A percentile compares a stretch with the other conserved stretches of the same genome.
Conservation (phyloP, 208 protist genomes). For the Trypanosoma grayi region DNA sequence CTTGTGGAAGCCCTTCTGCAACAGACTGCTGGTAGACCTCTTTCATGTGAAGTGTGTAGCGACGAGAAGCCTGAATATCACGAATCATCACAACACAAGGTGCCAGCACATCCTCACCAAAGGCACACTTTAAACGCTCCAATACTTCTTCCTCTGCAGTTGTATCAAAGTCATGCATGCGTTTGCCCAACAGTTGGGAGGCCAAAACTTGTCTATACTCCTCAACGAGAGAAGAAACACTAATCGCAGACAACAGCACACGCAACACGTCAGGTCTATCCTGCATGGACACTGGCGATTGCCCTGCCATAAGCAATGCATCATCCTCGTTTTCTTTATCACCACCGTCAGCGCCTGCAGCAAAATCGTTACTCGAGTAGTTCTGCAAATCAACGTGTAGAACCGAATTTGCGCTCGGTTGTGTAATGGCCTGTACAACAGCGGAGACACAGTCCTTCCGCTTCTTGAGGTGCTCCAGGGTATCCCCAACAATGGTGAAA, state of each 20-base stretch:
- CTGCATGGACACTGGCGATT: conserved; percentile 20
- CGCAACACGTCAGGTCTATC: conserved; percentile 71
- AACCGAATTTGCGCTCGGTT: conserved; percentile 45
- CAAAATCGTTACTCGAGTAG: conserved; percentile 3
- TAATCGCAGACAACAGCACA: conserved; percentile 76
- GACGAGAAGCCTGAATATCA: conserved; percentile 78
- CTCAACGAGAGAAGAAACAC: conserved; percentile 52
- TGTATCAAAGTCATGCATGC: conserved; percentile 79
- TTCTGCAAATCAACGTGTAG: conserved; percentile 29
- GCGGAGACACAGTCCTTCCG: conserved; percentile 78
- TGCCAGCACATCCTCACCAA: conserved; percentile 71
- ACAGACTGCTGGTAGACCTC: conserved; percentile 14
- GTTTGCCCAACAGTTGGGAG: conserved; percentile 60
- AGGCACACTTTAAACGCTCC: conserved; percentile 82
- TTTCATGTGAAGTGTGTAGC: conserved; percentile 60
- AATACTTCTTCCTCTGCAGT: conserved; percentile 80
- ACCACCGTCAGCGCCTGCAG: conserved; percentile 10
- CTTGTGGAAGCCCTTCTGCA: background rate
- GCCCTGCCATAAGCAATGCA: background rate
- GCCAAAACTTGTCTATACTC: conserved; percentile 78
- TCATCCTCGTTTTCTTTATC: conserved; percentile 12
- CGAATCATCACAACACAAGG: conserved; percentile 82
- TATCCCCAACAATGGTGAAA: conserved; percentile 71
- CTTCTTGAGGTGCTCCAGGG: conserved; percentile 71
- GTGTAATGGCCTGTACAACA: conserved; percentile 77